Evolutionary conservation across 352 stramenopile genomes (phyloP).

Genomic region (Globisporangium middletonii): DNA sequence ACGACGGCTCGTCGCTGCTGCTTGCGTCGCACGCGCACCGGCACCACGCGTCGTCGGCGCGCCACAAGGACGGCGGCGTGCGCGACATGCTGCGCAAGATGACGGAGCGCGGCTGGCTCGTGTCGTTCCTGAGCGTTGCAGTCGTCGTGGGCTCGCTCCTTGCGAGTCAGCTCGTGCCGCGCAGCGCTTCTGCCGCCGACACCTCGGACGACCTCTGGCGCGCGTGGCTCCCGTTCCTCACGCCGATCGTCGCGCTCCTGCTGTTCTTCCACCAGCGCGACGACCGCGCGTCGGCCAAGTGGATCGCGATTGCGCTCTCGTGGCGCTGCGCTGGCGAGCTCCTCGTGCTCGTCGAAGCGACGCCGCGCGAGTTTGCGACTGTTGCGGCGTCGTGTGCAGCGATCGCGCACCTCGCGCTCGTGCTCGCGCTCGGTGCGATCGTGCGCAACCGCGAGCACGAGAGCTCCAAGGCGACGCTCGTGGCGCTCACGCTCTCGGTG

Average conservation of each 20-base stretch:
- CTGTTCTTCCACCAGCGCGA: conserved; percentile 76
- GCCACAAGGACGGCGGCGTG: conserved; percentile 15
- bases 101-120: conserved; percentile 50
- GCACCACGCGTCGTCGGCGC: not conserved
- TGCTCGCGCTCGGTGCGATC: conserved; percentile 39
- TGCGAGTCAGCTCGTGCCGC: conserved; percentile 48
- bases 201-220: conserved; percentile 32
- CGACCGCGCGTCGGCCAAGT: conserved; percentile 63
- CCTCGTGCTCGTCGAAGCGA: conserved; percentile 49
- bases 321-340: conserved; percentile 72
- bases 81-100: conserved; percentile 39
- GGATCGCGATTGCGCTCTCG: conserved; percentile 72
- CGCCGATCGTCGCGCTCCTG: conserved; percentile 52
- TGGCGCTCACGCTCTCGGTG: conserved; percentile 28
- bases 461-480: conserved; percentile 50
- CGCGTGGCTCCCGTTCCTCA: conserved; percentile 61
- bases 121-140: conserved; percentile 61
- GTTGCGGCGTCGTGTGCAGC: conserved; percentile 28
- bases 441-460: conserved; percentile 45
- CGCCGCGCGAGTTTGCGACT: conserved; percentile 35
- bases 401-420: conserved; percentile 53
- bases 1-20: conserved; percentile 23
- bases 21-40: conserved; percentile 2
- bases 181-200: conserved; percentile 13
- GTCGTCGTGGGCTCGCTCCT: conserved; percentile 63